Evolutionary conservation across 495 filamentous ascomycete species (phyloP), one percentile per base, ranked within the genome.

Genomic region (Hypoxylon trugodes): DNA sequence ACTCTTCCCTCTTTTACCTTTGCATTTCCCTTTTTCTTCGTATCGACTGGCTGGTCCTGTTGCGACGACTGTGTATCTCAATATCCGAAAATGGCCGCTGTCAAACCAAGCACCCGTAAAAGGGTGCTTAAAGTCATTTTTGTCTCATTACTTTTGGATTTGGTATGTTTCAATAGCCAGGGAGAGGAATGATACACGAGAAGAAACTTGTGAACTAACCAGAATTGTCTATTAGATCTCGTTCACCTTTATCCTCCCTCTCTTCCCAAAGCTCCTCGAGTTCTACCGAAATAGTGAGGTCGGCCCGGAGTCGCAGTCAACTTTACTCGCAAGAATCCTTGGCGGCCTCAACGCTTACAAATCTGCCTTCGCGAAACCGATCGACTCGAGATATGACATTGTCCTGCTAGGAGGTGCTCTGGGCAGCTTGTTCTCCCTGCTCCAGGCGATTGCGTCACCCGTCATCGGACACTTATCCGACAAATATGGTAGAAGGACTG

Each of bases 321-420:
- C 92, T 1, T 73, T 96, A 35, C 86, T 99, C 25, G 87, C 89
- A 55, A 85, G 82, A 49, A 86, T 97, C 54, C 86, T 98, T 61
- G 77, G 81, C 59, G 92, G 89, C 69, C 84, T 99, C 25, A 97
- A 99, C 75, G 81, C 91, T 41, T 99, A 98, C 83, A 99, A 99
- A 76, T 89, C 92, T 52, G 83, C 91, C 36, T 99, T 99, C 73
- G 87, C 92, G 43, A 88, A 88, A 37, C 93, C 95, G 35, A 99
- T 98, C 77, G 93, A 95, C 69, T 92, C 91, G 42, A 89, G 91
- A 75, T 98, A 98, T 79, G 96, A 99, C 71, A 94, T 98, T 59
- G 94, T 98, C 36, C 86, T 99, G 38, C 87, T 99, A 10, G 96
- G 96, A 25, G 96, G 96, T 10, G 96, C 95, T 16, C 80, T 99